phyloP scores from a whole-genome alignment of 441 rosid species.

The Hypseocharis bilobata region DNA sequence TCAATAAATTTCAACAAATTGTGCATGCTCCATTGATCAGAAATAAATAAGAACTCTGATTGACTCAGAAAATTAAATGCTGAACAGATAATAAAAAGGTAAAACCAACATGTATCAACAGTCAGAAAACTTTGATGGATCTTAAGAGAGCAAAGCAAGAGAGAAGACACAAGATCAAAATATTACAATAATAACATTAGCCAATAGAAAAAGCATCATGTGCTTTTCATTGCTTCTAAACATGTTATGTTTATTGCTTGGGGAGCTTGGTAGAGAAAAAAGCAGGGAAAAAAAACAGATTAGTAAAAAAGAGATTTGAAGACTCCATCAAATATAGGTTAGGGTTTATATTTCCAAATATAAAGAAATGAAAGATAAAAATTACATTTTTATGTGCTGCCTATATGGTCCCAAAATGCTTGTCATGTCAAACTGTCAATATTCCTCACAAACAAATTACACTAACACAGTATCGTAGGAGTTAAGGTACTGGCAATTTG shows the following conservation, averaged over 20 bases:
- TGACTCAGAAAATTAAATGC: not conserved
- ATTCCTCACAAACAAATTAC: too few relatives aligned
- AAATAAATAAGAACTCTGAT: not conserved
- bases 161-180: not conserved
- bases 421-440: too few relatives aligned
- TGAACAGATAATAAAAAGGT: not conserved
- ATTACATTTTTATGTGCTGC: too few relatives aligned
- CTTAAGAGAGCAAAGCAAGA: not conserved
- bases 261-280: too few relatives aligned
- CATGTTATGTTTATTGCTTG: not conserved
- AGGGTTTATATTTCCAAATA: too few relatives aligned
- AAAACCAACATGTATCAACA: not conserved
- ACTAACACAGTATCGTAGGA: too few relatives aligned
- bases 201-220: not conserved
- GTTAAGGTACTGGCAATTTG: too few relatives aligned
- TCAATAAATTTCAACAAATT: slow-evolving; percentile 13
- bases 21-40: not conserved
- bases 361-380: too few relatives aligned
- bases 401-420: too few relatives aligned
- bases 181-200: not conserved
- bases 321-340: too few relatives aligned
- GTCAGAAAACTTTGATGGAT: not conserved
- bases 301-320: too few relatives aligned
- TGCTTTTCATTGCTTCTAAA: not conserved
- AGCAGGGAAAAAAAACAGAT: too few relatives aligned